Conservation (phyloP, 2,329 filamentous ascomycete genomes). For the Fusarium nodosum region DNA sequence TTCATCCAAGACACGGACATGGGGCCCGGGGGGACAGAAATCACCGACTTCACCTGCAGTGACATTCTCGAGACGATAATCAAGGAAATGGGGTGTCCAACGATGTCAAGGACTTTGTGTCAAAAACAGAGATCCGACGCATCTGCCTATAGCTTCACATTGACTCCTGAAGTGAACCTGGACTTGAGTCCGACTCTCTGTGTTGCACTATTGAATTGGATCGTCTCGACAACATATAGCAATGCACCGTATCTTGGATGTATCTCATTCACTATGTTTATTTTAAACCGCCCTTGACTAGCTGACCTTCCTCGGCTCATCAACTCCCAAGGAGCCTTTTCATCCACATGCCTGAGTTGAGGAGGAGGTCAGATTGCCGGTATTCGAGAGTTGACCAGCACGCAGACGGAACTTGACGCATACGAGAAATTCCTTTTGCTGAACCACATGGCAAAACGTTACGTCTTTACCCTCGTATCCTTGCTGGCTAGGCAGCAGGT, state of each 20-base stretch:
- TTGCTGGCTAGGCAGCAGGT: not conserved
- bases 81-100: conserved; percentile 1
- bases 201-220: not conserved
- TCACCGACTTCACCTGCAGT: conserved; percentile 12
- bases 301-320: not conserved
- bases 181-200: not conserved
- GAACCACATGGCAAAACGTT: not conserved
- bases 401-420: not conserved
- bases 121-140: not conserved
- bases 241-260: not conserved
- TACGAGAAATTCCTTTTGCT: not conserved
- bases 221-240: not conserved
- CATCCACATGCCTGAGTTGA: not conserved
- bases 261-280: not conserved
- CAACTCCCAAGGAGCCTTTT: not conserved
- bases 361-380: not conserved
- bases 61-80: not conserved
- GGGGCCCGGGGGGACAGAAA: not conserved
- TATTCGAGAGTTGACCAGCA: not conserved
- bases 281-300: not conserved
- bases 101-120: not conserved
- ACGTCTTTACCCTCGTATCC: not conserved
- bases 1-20: conserved; percentile 11
- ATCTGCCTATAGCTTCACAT: not conserved
- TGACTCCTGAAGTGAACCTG: not conserved